Conservation (phyloP, 2,329 filamentous ascomycete species). For the Cercospora nicotianae region DNA sequence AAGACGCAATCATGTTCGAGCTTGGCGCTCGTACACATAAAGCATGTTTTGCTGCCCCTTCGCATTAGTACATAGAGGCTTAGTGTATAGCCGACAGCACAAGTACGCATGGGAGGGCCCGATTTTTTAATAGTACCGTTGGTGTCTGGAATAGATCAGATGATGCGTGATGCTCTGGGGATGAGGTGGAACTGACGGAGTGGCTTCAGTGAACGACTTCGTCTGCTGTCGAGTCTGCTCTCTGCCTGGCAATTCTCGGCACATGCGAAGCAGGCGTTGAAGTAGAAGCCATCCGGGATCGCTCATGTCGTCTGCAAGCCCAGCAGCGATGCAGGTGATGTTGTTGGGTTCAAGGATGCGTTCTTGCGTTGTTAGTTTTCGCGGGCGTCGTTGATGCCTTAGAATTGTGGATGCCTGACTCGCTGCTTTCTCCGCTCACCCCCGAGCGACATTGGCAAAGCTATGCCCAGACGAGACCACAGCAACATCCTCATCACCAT, state of each 20-base stretch:
- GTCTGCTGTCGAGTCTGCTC: background rate
- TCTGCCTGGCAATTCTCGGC: background rate
- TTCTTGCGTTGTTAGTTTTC: background rate
- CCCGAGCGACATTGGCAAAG: conserved; percentile 2
- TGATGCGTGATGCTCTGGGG: background rate
- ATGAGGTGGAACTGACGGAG: background rate
- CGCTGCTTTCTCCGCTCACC: background rate
- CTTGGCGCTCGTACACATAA: background rate
- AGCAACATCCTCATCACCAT: conserved; percentile 23
- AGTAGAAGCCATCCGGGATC: no score
- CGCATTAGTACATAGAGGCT: background rate
- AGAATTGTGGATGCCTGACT: background rate
- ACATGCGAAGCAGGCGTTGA: no score
- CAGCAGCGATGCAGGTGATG: background rate
- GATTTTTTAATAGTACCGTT: background rate
- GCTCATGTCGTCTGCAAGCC: no score
- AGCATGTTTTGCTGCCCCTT: background rate
- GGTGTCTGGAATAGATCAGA: background rate
- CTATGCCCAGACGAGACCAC: background rate
- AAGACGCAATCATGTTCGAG: background rate
- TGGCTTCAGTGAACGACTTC: background rate
- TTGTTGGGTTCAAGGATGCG: background rate
- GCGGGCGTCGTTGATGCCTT: background rate
- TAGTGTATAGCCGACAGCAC: background rate
- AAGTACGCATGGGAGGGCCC: background rate